Evolutionary conservation across 164 flowering plant species (phyloP), one percentile per base, ranked within the genome.

Genomic region (Stephania cephalantha): DNA sequence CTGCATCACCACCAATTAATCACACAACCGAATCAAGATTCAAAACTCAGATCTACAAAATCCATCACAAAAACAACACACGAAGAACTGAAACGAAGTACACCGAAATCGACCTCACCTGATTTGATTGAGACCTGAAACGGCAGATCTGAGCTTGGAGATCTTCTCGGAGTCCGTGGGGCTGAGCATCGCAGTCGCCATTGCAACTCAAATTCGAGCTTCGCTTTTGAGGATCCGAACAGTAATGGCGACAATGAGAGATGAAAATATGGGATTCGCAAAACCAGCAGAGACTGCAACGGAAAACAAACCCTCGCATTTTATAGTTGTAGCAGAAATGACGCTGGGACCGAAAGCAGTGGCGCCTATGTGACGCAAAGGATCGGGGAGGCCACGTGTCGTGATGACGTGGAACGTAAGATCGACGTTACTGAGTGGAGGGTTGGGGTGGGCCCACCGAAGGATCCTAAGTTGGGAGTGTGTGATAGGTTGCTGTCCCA

Each of bases 111-210:
- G 30, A 63, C 3, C 9, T 31, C 25, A 87, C 99, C 99, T 95
- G 90, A 95, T 93, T 78, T 91, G 90, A 73, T 69, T 65, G 75
- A 95, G 96, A 25, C 87, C 85, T 44, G 95, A 79, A 70, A 88
- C 91, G 7, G 91, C 84, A 25, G 97, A 80, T 69, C 78, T 78
- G 66, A 95, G 97, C 30, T 85, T 76, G 12, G 84, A 13, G 78
- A 95, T 74, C 85, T 88, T 93, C 79, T 89, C 89, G 29, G 90
- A 45, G 22, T 84, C 89, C 35, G 88, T 35, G 63, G 85, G 68
- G 69, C 71, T 77, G 2, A 86, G 72, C 31, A 85, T 79, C 50
- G 83, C 85, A 42, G 86, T 77, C 46, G 90, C 83, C 91, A 88
- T 89, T 79, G 67, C 63, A 45, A 76, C 29, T 69, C 72, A 46